Conservation (phyloP, 441 rosid genomes). For the Aquilaria agallochum region DNA sequence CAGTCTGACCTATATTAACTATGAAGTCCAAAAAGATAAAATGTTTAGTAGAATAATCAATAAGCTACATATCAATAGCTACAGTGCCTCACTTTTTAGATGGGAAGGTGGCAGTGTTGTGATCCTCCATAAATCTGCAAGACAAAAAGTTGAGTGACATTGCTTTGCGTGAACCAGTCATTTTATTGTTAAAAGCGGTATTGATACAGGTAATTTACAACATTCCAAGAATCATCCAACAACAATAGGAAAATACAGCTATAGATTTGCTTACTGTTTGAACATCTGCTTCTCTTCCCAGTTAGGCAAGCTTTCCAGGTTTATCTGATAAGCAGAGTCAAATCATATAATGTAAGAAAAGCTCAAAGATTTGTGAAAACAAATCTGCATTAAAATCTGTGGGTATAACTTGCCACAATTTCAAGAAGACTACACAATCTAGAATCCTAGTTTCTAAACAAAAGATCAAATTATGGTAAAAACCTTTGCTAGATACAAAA, state of each 20-base stretch:
- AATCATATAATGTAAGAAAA: too few relatives aligned
- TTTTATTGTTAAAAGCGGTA: not conserved
- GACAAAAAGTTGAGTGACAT: constrained; percentile 4
- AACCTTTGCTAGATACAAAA: too few relatives aligned
- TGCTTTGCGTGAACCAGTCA: too few relatives aligned
- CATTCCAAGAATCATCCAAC: not conserved
- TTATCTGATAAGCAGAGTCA: constrained; percentile 43
- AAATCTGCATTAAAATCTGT: too few relatives aligned
- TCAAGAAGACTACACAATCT: too few relatives aligned
- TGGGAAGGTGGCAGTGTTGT: constrained; percentile 92
- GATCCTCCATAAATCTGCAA: constrained; percentile 94
- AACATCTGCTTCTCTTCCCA: constrained; percentile 99
- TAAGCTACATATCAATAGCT: not conserved
- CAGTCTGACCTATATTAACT: too few relatives aligned
- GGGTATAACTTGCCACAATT: too few relatives aligned
- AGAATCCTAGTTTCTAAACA: too few relatives aligned
- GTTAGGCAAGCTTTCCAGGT: constrained; percentile 83
- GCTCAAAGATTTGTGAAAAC: too few relatives aligned
- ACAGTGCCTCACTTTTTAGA: constrained; percentile 79
- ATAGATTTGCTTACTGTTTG: constrained; percentile 51
- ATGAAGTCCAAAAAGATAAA: too few relatives aligned
- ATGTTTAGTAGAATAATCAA: too few relatives aligned
- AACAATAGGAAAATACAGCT: not conserved
- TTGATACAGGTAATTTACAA: not conserved
- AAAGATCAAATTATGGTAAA: too few relatives aligned